Evolutionary conservation across 2,329 filamentous ascomycete genomes (phyloP).

Genomic region (Aspergillus sp.): DNA sequence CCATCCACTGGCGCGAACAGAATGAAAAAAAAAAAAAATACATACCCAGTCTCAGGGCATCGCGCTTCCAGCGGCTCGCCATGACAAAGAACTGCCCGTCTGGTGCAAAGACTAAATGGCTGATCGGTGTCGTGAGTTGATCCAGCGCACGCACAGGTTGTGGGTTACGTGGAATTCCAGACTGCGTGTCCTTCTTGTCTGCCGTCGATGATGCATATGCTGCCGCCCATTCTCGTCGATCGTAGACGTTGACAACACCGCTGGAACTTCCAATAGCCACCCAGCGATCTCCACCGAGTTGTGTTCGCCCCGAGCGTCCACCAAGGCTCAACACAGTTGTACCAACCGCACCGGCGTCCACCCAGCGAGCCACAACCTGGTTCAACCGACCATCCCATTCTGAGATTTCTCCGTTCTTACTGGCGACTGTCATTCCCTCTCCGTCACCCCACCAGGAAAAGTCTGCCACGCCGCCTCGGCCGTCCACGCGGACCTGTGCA

Average conservation of each 20-base stretch:
- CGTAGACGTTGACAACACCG: conserved; percentile 91
- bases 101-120: conserved; percentile 72
- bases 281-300: conserved; percentile 75
- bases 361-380: conserved; percentile 75
- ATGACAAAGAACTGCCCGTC: conserved; percentile 89
- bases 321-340: conserved; percentile 80
- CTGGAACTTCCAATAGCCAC: conserved; percentile 80
- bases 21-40: conserved; percentile 1
- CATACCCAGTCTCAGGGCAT: conserved; percentile 68
- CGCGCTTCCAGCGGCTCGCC: conserved; percentile 79
- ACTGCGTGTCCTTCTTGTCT: conserved; percentile 23
- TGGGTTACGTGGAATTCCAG: conserved; percentile 60
- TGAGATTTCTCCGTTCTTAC: conserved; percentile 81
- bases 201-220: conserved; percentile 28
- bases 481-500: conserved; percentile 74
- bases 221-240: conserved; percentile 61
- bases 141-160: conserved; percentile 71
- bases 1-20: no score
- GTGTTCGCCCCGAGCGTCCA: conserved; percentile 31
- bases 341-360: conserved; percentile 82
- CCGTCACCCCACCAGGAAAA: conserved; percentile 91
- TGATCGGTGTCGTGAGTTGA: conserved; percentile 82
- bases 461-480: conserved; percentile 77
- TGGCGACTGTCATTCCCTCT: conserved; percentile 73
- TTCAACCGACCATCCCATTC: conserved; percentile 73